Percentiles rank a stretch among this genome's conserved stretches.
phyloP scores from a whole-genome alignment of 1,284 basidiomycete species.

The Neotropicomus parvogracilis region DNA sequence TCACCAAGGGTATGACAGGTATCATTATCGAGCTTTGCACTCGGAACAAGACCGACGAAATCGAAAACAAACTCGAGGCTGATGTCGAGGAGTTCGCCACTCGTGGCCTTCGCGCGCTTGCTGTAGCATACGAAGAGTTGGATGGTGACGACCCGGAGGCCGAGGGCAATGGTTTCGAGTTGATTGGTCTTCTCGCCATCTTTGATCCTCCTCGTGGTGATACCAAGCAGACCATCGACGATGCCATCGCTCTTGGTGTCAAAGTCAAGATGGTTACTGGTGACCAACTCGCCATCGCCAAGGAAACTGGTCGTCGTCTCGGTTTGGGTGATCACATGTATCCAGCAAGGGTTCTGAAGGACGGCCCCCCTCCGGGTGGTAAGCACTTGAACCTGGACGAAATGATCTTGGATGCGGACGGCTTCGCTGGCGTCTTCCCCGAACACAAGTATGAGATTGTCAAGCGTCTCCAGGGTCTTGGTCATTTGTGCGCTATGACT shows the following conservation, averaged over 20 bases:
- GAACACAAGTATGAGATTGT: conserved; percentile 84
- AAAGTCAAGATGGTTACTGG: conserved; percentile 99
- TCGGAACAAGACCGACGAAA: conserved; percentile 91
- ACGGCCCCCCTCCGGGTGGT: conserved; percentile 65
- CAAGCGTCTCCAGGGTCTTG: conserved; percentile 81
- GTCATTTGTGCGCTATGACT: conserved; percentile 76
- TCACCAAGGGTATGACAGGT: conserved; percentile 99
- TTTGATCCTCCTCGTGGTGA: conserved; percentile 98
- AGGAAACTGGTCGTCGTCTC: conserved; percentile 97
- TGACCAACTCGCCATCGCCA: conserved; percentile 98
- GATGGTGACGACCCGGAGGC: conserved; percentile 77
- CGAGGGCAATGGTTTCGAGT: conserved; percentile 93
- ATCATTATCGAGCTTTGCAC: conserved; percentile 94
- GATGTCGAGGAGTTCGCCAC: conserved; percentile 95
- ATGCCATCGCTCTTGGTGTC: conserved; percentile 93
- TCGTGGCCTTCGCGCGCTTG: conserved; percentile 97
- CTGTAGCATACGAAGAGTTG: conserved; percentile 93
- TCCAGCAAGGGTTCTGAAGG: conserved; percentile 80
- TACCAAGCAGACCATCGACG: conserved; percentile 98
- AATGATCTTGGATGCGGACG: conserved; percentile 77
- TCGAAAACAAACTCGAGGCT: conserved; percentile 88
- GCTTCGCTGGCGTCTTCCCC: conserved; percentile 85
- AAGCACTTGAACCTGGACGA: conserved; percentile 73
- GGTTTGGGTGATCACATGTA: conserved; percentile 91
- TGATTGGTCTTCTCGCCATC: conserved; percentile 95